phyloP scores from a whole-genome alignment of 2,329 filamentous ascomycete species.

The Ceratocystis cacaofunesta region DNA sequence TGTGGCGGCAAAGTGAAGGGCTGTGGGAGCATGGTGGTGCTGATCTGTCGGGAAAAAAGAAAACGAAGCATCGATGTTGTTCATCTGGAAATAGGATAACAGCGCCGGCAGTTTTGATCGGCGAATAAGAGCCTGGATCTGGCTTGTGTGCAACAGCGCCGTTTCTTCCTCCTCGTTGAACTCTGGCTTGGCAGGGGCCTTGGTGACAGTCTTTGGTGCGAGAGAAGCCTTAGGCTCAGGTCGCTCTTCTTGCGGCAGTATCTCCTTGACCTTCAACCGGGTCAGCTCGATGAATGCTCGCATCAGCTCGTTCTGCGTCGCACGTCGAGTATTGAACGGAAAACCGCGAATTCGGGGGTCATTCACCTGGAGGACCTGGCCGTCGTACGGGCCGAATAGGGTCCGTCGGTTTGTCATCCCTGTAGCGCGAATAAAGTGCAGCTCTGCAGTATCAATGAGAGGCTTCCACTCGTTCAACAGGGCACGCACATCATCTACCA shows the following conservation, averaged over 20 bases:
- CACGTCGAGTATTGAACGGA: conserved; percentile 80
- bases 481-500: conserved; percentile 74
- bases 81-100: conserved; percentile 67
- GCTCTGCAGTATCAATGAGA: conserved; percentile 67
- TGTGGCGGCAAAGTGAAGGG: conserved; percentile 72
- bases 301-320: conserved; percentile 90
- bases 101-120: conserved; percentile 81
- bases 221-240: conserved; percentile 27
- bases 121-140: conserved; percentile 74
- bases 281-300: conserved; percentile 88
- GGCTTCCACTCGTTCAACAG: conserved; percentile 72
- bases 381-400: conserved; percentile 82
- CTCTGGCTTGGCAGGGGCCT: conserved; percentile 46
- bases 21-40: conserved; percentile 67
- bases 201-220: conserved; percentile 26
- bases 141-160: conserved; percentile 67
- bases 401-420: conserved; percentile 76
- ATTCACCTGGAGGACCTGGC: conserved; percentile 63
- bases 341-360: conserved; percentile 74
- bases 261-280: conserved; percentile 66
- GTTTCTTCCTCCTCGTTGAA: conserved; percentile 71
- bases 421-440: conserved; percentile 80
- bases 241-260: conserved; percentile 48
- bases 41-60: conserved; percentile 56
- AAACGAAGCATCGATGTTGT: conserved; percentile 57